A percentile compares a stretch with the other conserved stretches of the same genome.
These are phyloP conservation scores for Abrus pulchellus DNA, from an alignment of 306 rosid genomes.

Conservation along the genomic window DNA sequence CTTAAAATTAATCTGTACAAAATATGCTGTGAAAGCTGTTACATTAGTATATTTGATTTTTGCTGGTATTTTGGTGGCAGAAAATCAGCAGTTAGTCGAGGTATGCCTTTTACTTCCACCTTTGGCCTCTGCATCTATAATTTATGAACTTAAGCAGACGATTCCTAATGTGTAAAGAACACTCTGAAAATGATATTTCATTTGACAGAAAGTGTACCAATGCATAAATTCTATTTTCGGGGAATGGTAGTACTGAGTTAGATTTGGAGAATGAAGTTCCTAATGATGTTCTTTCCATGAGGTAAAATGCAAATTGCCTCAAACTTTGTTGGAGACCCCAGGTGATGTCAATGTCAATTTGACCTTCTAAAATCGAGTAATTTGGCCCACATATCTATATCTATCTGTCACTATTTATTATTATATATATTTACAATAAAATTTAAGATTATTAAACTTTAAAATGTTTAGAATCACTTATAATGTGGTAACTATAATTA, in stretches of 20 bases:
- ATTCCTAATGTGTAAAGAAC: not conserved
- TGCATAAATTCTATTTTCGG: constrained; percentile 1
- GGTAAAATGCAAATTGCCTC: not conserved
- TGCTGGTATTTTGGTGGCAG: not conserved
- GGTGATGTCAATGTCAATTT: not conserved
- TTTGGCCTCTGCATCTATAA: not conserved
- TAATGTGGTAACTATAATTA: no score
- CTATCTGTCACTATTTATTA: no score
- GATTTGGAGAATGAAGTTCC: not conserved
- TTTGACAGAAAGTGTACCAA: not conserved
- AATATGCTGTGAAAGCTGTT: not conserved
- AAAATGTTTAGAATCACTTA: no score
- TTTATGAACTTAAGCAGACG: not conserved
- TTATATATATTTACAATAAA: no score
- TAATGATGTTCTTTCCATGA: not conserved
- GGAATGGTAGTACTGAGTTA: not conserved
- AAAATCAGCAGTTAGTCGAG: not conserved
- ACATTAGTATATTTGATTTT: not conserved
- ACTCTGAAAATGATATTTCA: constrained; percentile 5
- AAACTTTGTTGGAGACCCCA: not conserved
- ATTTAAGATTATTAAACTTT: no score
- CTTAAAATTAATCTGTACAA: not conserved
- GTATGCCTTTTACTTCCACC: not conserved
- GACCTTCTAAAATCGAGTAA: no score
- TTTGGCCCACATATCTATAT: no score